A percentile compares a stretch with the other conserved stretches of the same genome.
Conservation (phyloP, 2,329 filamentous ascomycete species). For the Sclerotinia trifoliorum region DNA sequence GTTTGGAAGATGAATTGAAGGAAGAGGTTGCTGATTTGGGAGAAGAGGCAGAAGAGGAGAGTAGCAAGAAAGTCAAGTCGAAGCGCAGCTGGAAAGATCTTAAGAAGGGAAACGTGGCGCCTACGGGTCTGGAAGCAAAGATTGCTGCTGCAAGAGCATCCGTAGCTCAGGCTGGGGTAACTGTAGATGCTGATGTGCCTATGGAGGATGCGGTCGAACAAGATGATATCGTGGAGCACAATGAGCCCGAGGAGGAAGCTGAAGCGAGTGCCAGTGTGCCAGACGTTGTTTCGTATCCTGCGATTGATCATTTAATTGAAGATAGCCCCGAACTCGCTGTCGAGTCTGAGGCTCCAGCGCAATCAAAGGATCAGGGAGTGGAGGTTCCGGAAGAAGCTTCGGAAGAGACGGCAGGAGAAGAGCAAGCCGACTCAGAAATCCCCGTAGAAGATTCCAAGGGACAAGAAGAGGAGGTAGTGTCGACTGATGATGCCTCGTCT, state of each 20-base stretch:
- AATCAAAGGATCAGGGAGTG: not conserved
- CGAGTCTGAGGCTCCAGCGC: not conserved
- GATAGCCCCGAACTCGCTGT: not conserved
- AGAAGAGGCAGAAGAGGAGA: not conserved
- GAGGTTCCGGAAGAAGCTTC: not conserved
- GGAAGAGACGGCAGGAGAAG: not conserved
- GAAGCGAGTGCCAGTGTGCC: not conserved
- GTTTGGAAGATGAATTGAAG: not conserved
- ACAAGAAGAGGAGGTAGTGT: not conserved
- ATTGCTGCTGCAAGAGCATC: conserved; percentile 12
- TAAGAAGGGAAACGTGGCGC: conserved; percentile 1
- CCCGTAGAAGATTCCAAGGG: not conserved
- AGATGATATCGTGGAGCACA: not conserved
- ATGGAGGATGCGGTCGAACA: conserved; percentile 6
- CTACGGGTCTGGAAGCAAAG: conserved; percentile 1
- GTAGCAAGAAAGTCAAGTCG: conserved; percentile 6
- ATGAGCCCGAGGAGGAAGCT: not conserved
- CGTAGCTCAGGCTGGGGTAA: not conserved
- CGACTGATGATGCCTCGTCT: not conserved
- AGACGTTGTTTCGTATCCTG: conserved; percentile 1
- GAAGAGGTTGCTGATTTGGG: not conserved
- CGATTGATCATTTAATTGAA: conserved; percentile 10
- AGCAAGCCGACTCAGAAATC: not conserved
- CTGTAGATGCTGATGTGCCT: not conserved
- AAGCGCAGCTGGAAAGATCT: conserved; percentile 15